These are phyloP conservation scores for Penicillium digitatum DNA, from an alignment of 2,329 filamentous ascomycete genomes.

Conservation along the genomic window DNA sequence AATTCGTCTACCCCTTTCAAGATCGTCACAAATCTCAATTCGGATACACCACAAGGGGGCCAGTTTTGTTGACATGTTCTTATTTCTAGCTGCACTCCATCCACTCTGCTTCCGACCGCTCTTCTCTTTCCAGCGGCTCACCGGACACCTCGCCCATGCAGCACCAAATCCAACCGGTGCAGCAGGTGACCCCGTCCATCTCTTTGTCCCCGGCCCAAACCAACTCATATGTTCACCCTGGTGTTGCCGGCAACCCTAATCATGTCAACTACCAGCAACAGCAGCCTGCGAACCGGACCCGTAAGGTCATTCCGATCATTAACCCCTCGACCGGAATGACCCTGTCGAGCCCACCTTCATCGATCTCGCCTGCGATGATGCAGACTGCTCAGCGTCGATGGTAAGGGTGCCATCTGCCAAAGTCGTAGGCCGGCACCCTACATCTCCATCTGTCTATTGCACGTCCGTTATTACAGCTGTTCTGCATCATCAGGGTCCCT, in stretches of 20 bases:
- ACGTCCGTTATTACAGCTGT: slow-evolving; percentile 28
- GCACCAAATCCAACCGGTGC: slow-evolving; percentile 68
- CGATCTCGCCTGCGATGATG: slow-evolving; percentile 62
- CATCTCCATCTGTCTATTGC: slow-evolving; percentile 30
- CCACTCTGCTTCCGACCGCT: slow-evolving; percentile 84
- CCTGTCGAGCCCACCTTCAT: slow-evolving; percentile 81
- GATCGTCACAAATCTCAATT: not conserved
- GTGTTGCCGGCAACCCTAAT: slow-evolving; percentile 61
- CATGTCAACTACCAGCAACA: slow-evolving; percentile 89
- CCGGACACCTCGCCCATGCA: slow-evolving; percentile 88
- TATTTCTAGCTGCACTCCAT: slow-evolving; percentile 74
- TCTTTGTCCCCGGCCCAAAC: slow-evolving; percentile 63
- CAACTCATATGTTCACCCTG: slow-evolving; percentile 59
- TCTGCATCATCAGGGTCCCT: slow-evolving; percentile 38
- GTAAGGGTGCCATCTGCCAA: slow-evolving; percentile 29
- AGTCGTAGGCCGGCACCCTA: slow-evolving; percentile 22
- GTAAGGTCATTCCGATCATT: slow-evolving; percentile 96
- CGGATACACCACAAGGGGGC: not conserved
- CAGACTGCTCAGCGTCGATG: slow-evolving; percentile 48
- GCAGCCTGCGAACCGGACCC: slow-evolving; percentile 81
- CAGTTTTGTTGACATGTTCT: slow-evolving; percentile 18
- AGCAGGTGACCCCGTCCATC: slow-evolving; percentile 68
- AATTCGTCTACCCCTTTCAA: not conserved
- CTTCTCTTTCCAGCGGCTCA: slow-evolving; percentile 89
- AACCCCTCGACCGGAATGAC: slow-evolving; percentile 87